Conservation (phyloP, 2,329 filamentous ascomycete genomes). For the Dactylella cylindrospora region DNA sequence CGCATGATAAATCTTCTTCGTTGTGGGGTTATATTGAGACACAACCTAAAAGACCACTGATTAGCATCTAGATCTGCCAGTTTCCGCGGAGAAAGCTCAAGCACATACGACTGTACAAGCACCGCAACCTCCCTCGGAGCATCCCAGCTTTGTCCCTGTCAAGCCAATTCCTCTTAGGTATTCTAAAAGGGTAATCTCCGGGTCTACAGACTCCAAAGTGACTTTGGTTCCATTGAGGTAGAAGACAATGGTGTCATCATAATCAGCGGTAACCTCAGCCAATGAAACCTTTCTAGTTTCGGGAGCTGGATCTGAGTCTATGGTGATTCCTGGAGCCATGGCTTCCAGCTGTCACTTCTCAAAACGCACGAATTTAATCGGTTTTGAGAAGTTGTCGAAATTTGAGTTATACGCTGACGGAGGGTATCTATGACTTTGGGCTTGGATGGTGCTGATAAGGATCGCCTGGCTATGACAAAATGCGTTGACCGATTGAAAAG, state of each 20-base stretch:
- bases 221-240: slow-evolving; percentile 94
- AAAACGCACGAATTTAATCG: too few species aligned
- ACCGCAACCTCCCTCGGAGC: slow-evolving; percentile 93
- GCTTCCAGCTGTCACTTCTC: too few species aligned
- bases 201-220: slow-evolving; percentile 76
- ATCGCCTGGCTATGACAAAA: slow-evolving; percentile 19
- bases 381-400: too few species aligned
- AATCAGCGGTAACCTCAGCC: slow-evolving; percentile 68
- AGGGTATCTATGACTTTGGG: slow-evolving; percentile 13
- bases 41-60: slow-evolving; percentile 61
- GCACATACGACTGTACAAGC: slow-evolving; percentile 80
- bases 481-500: slow-evolving; percentile 26
- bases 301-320: slow-evolving; percentile 54
- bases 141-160: slow-evolving; percentile 94
- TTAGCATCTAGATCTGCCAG: background rate
- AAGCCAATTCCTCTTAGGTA: slow-evolving; percentile 90
- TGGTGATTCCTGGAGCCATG: slow-evolving; percentile 63
- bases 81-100: background rate
- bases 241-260: slow-evolving; percentile 85
- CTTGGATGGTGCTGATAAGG: slow-evolving; percentile 11
- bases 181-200: slow-evolving; percentile 86
- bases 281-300: slow-evolving; percentile 56
- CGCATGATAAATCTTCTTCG: slow-evolving; percentile 89
- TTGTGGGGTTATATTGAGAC: slow-evolving; percentile 89
- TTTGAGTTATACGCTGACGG: too few species aligned